These are phyloP conservation scores for Colletotrichum euphorbiae DNA, from an alignment of 2,329 filamentous ascomycete species.

Conservation along the genomic window DNA sequence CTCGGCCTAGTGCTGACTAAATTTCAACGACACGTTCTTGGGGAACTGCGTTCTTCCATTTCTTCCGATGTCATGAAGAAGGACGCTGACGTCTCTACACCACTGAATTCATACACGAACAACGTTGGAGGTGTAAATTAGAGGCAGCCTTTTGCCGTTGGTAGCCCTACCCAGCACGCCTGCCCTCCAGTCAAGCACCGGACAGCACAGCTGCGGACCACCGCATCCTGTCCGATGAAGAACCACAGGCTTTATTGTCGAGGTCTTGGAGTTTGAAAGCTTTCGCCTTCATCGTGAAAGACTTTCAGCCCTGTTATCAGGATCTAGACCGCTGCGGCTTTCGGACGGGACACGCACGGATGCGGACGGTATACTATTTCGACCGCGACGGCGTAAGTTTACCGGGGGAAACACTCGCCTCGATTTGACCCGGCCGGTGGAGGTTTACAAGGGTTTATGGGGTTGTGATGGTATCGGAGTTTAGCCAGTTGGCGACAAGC, in stretches of 20 bases:
- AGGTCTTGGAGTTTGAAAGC: neutral
- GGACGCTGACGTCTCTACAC: too few relatives aligned
- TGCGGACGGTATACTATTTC: conserved; percentile 10
- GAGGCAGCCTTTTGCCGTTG: too few relatives aligned
- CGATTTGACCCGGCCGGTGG: neutral
- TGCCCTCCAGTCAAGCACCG: too few relatives aligned
- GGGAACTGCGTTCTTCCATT: too few relatives aligned
- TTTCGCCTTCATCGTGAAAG: neutral
- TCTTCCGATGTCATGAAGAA: too few relatives aligned
- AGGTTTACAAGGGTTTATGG: conserved; percentile 1
- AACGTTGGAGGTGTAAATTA: too few relatives aligned
- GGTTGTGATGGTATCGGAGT: neutral
- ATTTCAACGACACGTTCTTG: too few relatives aligned
- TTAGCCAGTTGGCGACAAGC: neutral
- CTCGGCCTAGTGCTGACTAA: too few relatives aligned
- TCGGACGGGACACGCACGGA: conserved; percentile 1
- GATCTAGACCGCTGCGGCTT: conserved; percentile 1
- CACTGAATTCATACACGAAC: too few relatives aligned
- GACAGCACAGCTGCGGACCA: neutral
- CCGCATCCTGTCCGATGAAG: neutral
- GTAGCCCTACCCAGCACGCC: too few relatives aligned
- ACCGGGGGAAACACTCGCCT: too few relatives aligned
- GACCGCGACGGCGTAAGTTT: neutral
- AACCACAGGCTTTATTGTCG: too few relatives aligned
- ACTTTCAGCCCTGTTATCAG: neutral